Evolutionary conservation across 768 basidiomycete genomes (phyloP), one percentile per base, ranked within the genome.

Genomic region (Pleurotus citrinopileatus): DNA sequence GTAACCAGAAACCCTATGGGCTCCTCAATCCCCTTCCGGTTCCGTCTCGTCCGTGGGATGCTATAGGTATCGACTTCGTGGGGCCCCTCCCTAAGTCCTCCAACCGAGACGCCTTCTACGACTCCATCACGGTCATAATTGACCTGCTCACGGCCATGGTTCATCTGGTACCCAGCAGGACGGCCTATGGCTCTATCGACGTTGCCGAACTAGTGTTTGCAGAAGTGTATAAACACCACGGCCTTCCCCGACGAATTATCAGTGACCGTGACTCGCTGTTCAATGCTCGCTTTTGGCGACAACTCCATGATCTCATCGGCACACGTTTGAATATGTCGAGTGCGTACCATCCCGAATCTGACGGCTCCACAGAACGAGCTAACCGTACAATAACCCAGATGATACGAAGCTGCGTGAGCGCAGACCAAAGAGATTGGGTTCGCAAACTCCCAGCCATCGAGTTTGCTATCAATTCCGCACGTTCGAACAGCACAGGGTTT

Each of bases 391-490:
- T 69, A 6, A 64, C 57, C 3, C 67, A 69, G 38, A 69, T 68
- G 66, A 42, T 70, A 10, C 17, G 63, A 40, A 54, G 57, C 20
- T 65, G 59, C 42, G 57, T 70, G 0, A 4, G 36, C 1, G 44
- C 55, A 6, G 51, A 65, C 37, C 68, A 70, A 52, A 59, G 59
- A 34, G 63, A 68, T 42, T 74, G 70, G 71, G 65, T 58, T 1
- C 2, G 22, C 1, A 60, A 57, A 37, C 36, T 73, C 20, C 64
- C 69, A 2, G 63, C 4, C 9, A 69, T 72, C 23, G 70, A 74
- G 55, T 74, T 74, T 60, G 54, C 73, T 0, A 63, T 75, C 19
- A 76, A 75, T 46, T 55, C 48, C 0, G 68, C 73, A 0, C 45
- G 64, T 0, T 70, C 70, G 0, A 66, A 68, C 6, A 61, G 60